A percentile compares a stretch with the other conserved stretches of the same genome.
phyloP scores from a whole-genome alignment of 805 yeast genomes.

The Candida easanensis region DNA sequence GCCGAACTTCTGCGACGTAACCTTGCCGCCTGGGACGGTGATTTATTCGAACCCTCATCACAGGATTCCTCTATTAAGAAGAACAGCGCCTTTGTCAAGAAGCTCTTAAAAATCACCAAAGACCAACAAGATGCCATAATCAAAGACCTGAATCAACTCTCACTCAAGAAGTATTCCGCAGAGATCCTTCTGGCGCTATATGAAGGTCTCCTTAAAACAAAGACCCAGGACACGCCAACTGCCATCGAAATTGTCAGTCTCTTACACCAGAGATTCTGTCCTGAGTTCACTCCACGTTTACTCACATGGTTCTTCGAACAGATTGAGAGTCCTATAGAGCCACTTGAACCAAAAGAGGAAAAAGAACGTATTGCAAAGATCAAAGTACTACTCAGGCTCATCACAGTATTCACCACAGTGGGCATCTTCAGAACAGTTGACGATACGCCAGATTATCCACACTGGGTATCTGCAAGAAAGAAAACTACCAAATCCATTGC shows the following conservation, averaged over 20 bases:
- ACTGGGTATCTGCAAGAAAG: slow-evolving; percentile 36
- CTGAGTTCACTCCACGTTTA: slow-evolving; percentile 48
- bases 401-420: slow-evolving; percentile 55
- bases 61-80: slow-evolving; percentile 78
- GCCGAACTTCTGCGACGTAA: slow-evolving; percentile 15
- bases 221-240: slow-evolving; percentile 56
- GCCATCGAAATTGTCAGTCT: slow-evolving; percentile 67
- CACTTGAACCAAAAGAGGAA: slow-evolving; percentile 38
- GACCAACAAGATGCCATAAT: slow-evolving; percentile 49
- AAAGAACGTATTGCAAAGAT: slow-evolving; percentile 38
- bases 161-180: slow-evolving; percentile 70
- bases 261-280: slow-evolving; percentile 71
- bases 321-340: slow-evolving; percentile 33
- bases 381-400: slow-evolving; percentile 45
- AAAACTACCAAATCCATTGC: slow-evolving; percentile 38
- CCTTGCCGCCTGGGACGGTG: slow-evolving; percentile 23
- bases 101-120: slow-evolving; percentile 53
- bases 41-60: slow-evolving; percentile 13
- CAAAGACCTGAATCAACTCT: slow-evolving; percentile 58
- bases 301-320: slow-evolving; percentile 40
- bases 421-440: slow-evolving; percentile 51
- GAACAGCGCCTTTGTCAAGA: slow-evolving; percentile 76
- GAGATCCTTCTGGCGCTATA: slow-evolving; percentile 62
- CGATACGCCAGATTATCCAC: slow-evolving; percentile 45
- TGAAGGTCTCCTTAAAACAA: slow-evolving; percentile 57